Conservation (phyloP, 768 basidiomycete species). For the Tylopilus rubrobrunneus region DNA sequence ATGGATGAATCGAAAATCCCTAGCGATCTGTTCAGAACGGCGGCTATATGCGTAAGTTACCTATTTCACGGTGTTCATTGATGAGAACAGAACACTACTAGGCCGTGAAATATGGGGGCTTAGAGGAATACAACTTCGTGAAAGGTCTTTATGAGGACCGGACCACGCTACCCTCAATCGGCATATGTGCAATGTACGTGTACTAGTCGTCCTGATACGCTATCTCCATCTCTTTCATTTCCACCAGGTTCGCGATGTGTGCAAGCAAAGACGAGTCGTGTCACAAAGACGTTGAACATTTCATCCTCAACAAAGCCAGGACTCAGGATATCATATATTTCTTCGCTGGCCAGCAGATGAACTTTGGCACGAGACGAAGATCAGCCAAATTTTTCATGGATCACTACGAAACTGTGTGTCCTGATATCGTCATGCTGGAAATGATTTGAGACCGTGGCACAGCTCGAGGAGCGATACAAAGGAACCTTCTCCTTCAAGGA, state of each 20-base stretch:
- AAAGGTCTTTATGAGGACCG: conserved; percentile 67
- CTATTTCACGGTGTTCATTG: background rate
- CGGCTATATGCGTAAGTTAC: conserved; percentile 47
- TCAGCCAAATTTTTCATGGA: conserved; percentile 63
- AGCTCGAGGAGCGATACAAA: conserved; percentile 68
- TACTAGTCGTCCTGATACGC: background rate
- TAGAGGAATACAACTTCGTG: conserved; percentile 69
- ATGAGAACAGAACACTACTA: conserved; percentile 23
- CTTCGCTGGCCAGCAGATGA: conserved; percentile 54
- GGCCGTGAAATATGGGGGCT: conserved; percentile 74
- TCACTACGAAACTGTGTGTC: conserved; percentile 59
- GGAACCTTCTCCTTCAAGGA: conserved; percentile 58
- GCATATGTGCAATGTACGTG: conserved; percentile 62
- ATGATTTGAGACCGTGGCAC: conserved; percentile 3
- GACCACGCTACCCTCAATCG: conserved; percentile 65
- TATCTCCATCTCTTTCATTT: background rate
- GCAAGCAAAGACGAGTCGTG: conserved; percentile 53
- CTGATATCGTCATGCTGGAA: background rate
- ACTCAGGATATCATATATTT: conserved; percentile 65
- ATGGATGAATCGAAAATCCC: conserved; percentile 78
- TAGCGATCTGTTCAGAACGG: conserved; percentile 64
- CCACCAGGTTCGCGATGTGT: conserved; percentile 59
- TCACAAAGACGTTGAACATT: conserved; percentile 57
- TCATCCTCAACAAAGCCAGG: conserved; percentile 50
- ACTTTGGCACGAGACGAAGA: conserved; percentile 50